A percentile compares a stretch with the other conserved stretches of the same genome.
Conservation (phyloP, 352 stramenopile species). For the Phytopythium aichiense region DNA sequence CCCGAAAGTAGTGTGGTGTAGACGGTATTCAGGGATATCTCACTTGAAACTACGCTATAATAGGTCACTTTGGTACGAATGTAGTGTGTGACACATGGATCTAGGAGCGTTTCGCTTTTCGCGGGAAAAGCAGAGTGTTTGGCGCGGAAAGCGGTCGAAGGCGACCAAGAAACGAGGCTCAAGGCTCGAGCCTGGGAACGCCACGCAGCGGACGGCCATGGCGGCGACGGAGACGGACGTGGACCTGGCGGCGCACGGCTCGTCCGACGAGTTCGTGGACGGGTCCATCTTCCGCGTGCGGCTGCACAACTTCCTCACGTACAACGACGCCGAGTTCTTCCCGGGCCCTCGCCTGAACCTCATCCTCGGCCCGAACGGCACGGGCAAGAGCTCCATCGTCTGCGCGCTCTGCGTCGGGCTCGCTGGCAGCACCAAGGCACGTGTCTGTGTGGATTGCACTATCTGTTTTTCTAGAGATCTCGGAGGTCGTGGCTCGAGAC, state of each 20-base stretch:
- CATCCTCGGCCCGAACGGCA: conserved; percentile 97
- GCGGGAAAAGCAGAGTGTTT: conserved; percentile 27
- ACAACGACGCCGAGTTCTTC: conserved; percentile 87
- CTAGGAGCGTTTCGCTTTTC: conserved; percentile 22
- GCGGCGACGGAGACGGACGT: conserved; percentile 12
- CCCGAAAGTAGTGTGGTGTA: neutral
- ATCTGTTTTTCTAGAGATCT: too few species aligned
- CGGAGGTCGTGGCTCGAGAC: neutral
- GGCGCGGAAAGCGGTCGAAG: neutral
- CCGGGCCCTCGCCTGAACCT: conserved; percentile 96
- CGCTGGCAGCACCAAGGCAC: conserved; percentile 90
- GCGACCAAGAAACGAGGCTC: neutral
- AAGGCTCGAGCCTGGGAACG: too few species aligned
- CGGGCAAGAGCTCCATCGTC: conserved; percentile 93
- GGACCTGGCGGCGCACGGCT: conserved; percentile 18
- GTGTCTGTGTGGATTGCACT: neutral
- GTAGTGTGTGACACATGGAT: neutral
- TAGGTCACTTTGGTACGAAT: neutral
- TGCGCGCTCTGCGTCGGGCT: conserved; percentile 97
- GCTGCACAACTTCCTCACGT: conserved; percentile 95
- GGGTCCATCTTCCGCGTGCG: conserved; percentile 88
- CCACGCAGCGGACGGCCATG: neutral
- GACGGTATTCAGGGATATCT: neutral
- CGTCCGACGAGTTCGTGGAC: conserved; percentile 76
- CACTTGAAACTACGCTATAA: neutral